Evolutionary conservation across 352 stramenopile genomes (phyloP).

Genomic region (Globisporangium paddicum): DNA sequence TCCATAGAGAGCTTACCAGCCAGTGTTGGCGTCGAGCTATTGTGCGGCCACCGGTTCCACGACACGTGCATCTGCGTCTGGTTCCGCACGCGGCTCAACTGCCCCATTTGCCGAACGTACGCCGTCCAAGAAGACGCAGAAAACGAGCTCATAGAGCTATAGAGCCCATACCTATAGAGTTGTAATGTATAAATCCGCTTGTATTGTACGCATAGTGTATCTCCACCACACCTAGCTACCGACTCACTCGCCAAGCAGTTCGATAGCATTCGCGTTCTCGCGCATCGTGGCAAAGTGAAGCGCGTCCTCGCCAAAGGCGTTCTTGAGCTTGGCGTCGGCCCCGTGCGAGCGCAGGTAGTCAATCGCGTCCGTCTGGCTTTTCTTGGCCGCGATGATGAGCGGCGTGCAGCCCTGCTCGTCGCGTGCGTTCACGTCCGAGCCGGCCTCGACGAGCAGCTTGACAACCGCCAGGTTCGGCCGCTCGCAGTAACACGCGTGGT

Average conservation of each 20-base stretch:
- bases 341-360: conserved; percentile 44
- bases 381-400: conserved; percentile 70
- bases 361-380: conserved; percentile 62
- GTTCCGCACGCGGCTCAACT: conserved; percentile 60
- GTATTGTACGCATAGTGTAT: not conserved
- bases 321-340: conserved; percentile 44
- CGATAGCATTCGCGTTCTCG: conserved; percentile 45
- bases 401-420: conserved; percentile 62
- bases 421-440: conserved; percentile 52
- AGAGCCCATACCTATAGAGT: not conserved
- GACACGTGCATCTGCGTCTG: conserved; percentile 70
- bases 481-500: conserved; percentile 80
- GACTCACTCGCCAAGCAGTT: conserved; percentile 26
- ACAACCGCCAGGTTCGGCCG: conserved; percentile 44
- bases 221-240: not conserved
- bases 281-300: conserved; percentile 56
- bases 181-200: conserved; percentile 1
- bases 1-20: conserved; percentile 3
- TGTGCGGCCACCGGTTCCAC: conserved; percentile 71
- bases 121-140: not conserved
- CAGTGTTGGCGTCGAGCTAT: conserved; percentile 28
- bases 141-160: not conserved
- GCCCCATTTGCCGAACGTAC: conserved; percentile 44
- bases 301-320: conserved; percentile 61
- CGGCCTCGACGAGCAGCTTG: conserved; percentile 49